phyloP scores from a whole-genome alignment of 768 basidiomycete genomes.

The Filobasidium floriforme region DNA sequence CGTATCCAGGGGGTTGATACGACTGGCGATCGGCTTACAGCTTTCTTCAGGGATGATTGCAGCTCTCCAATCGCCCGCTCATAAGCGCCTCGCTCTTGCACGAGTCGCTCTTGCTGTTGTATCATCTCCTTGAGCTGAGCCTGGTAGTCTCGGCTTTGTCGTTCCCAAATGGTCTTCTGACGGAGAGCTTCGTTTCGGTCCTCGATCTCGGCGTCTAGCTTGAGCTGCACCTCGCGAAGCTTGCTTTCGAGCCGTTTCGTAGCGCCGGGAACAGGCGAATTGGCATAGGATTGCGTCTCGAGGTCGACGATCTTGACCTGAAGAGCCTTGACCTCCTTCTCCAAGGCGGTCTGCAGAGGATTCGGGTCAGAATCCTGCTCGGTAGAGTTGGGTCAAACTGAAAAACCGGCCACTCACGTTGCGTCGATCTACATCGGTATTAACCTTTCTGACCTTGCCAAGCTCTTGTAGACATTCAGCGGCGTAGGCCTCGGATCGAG shows the following conservation, averaged over 20 bases:
- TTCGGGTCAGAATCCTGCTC: constrained; percentile 4
- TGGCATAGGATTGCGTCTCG: constrained; percentile 67
- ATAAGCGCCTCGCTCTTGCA: constrained; percentile 59
- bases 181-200: constrained; percentile 44
- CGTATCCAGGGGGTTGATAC: background rate
- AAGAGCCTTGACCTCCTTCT: constrained; percentile 77
- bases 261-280: constrained; percentile 48
- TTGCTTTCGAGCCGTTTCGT: constrained; percentile 50
- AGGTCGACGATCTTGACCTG: constrained; percentile 75
- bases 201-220: constrained; percentile 54
- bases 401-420: constrained; percentile 53
- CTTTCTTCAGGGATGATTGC: constrained; percentile 3
- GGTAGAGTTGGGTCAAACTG: background rate
- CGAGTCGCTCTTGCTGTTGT: constrained; percentile 56
- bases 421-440: constrained; percentile 66
- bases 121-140: constrained; percentile 58
- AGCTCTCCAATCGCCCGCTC: constrained; percentile 43
- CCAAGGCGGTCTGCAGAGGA: constrained; percentile 59
- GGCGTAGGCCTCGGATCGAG: constrained; percentile 69
- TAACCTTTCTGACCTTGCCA: constrained; percentile 68
- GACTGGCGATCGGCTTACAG: background rate
- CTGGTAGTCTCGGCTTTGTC: constrained; percentile 51
- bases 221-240: constrained; percentile 13
- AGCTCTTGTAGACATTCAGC: constrained; percentile 69
- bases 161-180: constrained; percentile 3